These are phyloP conservation scores for Penicillium arizonense DNA, from an alignment of 495 filamentous ascomycete species.

Conservation along the genomic window DNA sequence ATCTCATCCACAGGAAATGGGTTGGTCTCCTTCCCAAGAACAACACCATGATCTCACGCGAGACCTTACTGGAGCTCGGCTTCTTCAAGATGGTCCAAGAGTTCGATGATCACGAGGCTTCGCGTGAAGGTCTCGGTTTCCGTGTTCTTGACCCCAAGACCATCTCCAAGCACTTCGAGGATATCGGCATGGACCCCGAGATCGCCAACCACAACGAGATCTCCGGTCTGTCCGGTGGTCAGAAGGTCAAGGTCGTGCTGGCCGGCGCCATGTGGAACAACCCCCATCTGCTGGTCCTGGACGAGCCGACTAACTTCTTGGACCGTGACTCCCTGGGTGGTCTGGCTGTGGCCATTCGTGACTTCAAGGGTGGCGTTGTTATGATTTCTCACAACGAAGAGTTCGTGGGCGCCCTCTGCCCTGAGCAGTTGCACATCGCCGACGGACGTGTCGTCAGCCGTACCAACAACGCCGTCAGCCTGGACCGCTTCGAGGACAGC, in stretches of 20 bases:
- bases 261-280: conserved; percentile 99
- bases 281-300: conserved; percentile 93
- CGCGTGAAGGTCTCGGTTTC: conserved; percentile 94
- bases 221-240: conserved; percentile 93
- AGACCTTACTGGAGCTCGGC: conserved; percentile 80
- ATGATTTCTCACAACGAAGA: conserved; percentile 99
- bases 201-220: conserved; percentile 99
- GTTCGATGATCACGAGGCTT: conserved; percentile 97
- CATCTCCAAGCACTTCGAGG: conserved; percentile 97
- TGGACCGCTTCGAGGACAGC: conserved; percentile 85
- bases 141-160: conserved; percentile 86
- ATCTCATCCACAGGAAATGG: conserved; percentile 69
- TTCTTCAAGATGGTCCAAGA: conserved; percentile 95
- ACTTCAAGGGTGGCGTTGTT: conserved; percentile 96
- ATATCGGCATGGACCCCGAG: conserved; percentile 92
- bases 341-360: conserved; percentile 91
- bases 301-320: conserved; percentile 99
- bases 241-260: conserved; percentile 98
- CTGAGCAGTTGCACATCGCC: conserved; percentile 91
- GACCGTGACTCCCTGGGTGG: conserved; percentile 96
- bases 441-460: conserved; percentile 84
- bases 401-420: conserved; percentile 91
- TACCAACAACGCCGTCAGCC: conserved; percentile 65
- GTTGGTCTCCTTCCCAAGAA: conserved; percentile 79
- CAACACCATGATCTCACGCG: conserved; percentile 90